Conservation (phyloP, 176 grass and related monocot species). For the Carex parvula region DNA sequence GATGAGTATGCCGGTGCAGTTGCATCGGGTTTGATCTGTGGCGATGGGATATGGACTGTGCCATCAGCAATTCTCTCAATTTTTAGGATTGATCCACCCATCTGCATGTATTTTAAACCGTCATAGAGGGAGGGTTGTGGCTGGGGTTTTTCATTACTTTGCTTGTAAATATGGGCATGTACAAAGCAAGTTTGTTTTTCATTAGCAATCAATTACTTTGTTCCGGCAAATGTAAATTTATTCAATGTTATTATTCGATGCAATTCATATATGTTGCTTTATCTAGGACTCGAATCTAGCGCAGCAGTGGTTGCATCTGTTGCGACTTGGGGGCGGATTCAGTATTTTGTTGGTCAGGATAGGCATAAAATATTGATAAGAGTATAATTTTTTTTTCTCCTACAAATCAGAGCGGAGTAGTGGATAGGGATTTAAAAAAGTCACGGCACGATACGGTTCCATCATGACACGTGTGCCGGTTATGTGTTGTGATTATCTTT, state of each 20-base stretch:
- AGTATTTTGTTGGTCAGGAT: no score
- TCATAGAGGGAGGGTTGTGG: slow-evolving; percentile 3
- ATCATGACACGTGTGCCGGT: no score
- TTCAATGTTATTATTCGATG: neutral
- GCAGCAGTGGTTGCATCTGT: fast-evolving
- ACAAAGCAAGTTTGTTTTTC: slow-evolving; percentile 31
- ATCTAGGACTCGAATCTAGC: neutral
- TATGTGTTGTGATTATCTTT: no score
- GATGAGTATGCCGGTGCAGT: slow-evolving; percentile 60
- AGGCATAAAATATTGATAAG: no score
- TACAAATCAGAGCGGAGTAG: no score
- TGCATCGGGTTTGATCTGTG: slow-evolving; percentile 80
- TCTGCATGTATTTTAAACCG: slow-evolving; percentile 84
- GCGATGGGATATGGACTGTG: slow-evolving; percentile 86
- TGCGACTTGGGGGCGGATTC: no score
- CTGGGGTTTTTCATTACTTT: neutral
- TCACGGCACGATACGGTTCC: no score
- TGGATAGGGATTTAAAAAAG: no score
- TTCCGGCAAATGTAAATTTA: slow-evolving; percentile 15
- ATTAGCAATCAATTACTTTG: slow-evolving; percentile 7
- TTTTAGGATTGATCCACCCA: slow-evolving; percentile 63
- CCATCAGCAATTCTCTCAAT: slow-evolving; percentile 73
- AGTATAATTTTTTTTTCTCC: no score
- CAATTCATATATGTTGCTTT: neutral
- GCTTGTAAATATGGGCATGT: slow-evolving; percentile 24